phyloP scores from a whole-genome alignment of 306 rosid genomes.

The Arachis stenosperma region DNA sequence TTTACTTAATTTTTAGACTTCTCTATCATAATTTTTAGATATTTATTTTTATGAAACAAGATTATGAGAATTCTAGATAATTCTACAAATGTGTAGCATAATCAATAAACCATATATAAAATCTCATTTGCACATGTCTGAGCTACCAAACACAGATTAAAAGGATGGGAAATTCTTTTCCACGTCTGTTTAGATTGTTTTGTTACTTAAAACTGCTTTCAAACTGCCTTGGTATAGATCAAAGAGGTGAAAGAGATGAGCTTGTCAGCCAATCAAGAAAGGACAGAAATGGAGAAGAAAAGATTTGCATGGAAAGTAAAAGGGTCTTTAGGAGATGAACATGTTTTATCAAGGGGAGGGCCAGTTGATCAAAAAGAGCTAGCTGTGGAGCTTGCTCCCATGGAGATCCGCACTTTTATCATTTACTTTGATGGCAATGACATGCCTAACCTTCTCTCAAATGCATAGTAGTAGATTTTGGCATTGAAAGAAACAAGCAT shows the following conservation, averaged over 20 bases:
- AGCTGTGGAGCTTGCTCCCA: constrained; percentile 80
- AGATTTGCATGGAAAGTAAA: constrained; percentile 81
- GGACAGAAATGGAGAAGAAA: constrained; percentile 82
- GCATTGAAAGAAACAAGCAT: not conserved
- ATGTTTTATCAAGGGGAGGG: constrained; percentile 63
- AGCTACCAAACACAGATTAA: too few relatives aligned
- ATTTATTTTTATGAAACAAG: too few relatives aligned
- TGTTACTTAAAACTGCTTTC: constrained; percentile 24
- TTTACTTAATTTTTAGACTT: too few relatives aligned
- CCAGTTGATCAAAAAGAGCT: constrained; percentile 69
- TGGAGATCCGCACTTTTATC: constrained; percentile 87
- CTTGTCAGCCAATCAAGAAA: constrained; percentile 86
- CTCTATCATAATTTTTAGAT: too few relatives aligned
- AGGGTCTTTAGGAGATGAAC: constrained; percentile 45
- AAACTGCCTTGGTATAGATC: constrained; percentile 50
- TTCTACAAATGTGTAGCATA: too few relatives aligned
- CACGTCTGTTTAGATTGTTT: not conserved
- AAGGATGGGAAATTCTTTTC: not conserved
- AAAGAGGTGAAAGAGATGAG: constrained; percentile 69
- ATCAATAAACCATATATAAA: too few relatives aligned
- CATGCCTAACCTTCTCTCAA: constrained; percentile 35
- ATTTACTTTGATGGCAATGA: constrained; percentile 41
- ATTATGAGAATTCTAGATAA: too few relatives aligned
- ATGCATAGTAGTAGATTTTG: constrained; percentile 30
- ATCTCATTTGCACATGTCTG: too few relatives aligned